Evolutionary conservation across 352 stramenopile species (phyloP), one percentile per base, ranked within the genome.

Genomic region (Elongisporangium senticosum): DNA sequence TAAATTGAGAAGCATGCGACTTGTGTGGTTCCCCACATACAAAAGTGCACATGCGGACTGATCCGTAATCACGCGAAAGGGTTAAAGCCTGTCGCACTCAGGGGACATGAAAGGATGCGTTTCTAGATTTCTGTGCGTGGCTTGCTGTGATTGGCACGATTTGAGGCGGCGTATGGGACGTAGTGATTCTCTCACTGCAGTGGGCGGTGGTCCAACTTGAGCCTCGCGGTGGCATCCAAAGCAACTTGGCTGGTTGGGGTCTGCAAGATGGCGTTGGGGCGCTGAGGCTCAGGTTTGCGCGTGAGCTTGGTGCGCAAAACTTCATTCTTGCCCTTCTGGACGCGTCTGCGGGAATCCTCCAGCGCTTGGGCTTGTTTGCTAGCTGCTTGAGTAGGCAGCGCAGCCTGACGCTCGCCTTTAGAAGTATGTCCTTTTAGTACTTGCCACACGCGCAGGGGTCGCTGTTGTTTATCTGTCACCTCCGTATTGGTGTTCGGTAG

Each of bases 261-360:
- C 33, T 65, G 71, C 53, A 79, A 48, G 23, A 63, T 51, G 7
- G 65, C 53, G 23, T 67, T 50, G 3, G 40, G 28, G 14, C 67
- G 61, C 24, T 60, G 55, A 1, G 66, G 68, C 37, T 67, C 68
- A 28, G 68, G 68, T 15, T 69, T 55, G 15, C 71, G 65, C 23
- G 63, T 75, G n/a, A 76, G 53, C 3, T 48, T 55, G n/a, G 63
- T 68, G 58, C 71, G 62, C n/a, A 70, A 51, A 4, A 76, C 55
- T 43, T 79, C 61, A 61, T 76, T 77, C 47, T 67, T 68, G 28
- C 65, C 62, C 24, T 68, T 76, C 24, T 63, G 65, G 22, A 70
- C 60, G 23, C 62, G 65, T 28, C 54, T 57, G 6, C 56, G 57
- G 7, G 68, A 71, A 5, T 26, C 23, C 23, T 26, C 23, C 5